Base-by-base conservation (phyloP, 2,329 filamentous ascomycete genomes). In the Fusarium buharicum region DNA sequence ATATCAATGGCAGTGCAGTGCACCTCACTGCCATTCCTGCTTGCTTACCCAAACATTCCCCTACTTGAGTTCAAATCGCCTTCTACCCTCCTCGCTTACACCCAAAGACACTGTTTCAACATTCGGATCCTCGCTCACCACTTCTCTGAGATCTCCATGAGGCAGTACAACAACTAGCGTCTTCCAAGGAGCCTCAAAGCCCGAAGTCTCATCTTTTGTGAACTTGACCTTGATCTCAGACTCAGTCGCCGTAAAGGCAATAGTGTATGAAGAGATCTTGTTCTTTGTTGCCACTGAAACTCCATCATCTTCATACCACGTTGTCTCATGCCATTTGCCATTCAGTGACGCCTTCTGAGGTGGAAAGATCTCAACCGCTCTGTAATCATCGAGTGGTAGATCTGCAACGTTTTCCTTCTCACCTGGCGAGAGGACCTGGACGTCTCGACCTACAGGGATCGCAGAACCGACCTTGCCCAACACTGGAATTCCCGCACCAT, bases 341-440 rank as follows among this genome's bases (percentile, higher is more conserved):
- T 51, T 43, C 0, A 28, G 27, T 4, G 59, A 58, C 1, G 28
- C 55, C 49, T 17, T 43, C 45, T 10, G 69, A 0, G 77, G 74
- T 0, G 78, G 78, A 60, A 80, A 79, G 18, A 81, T 77, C 62
- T 81, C 79, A 0, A 80, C 71, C 0, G 72, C 78, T 4, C 78
- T 73, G 63, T 74, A 79, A 61, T 81, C 77, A 22, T 81, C 78
- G 5, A 75, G 69, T 0, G 75, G 77, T 6, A 80, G 67, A 12
- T 66, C 58, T 2, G 78, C 76, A 6, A 74, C 75, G 47, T 80
- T 80, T 0, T 72, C 67, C 28, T 74, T 73, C 22, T 78, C 75
- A 0, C 70, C 77, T 0, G 73, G 72, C 13, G 70, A 76, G 5
- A 77, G 60, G 6, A 78, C 66, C 54, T 80, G 65, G 36, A 79